Percentiles rank a stretch among this genome's conserved stretches.
phyloP scores from a whole-genome alignment of 108 stramenopile species.

The Chaetoceros tenuissimus region DNA sequence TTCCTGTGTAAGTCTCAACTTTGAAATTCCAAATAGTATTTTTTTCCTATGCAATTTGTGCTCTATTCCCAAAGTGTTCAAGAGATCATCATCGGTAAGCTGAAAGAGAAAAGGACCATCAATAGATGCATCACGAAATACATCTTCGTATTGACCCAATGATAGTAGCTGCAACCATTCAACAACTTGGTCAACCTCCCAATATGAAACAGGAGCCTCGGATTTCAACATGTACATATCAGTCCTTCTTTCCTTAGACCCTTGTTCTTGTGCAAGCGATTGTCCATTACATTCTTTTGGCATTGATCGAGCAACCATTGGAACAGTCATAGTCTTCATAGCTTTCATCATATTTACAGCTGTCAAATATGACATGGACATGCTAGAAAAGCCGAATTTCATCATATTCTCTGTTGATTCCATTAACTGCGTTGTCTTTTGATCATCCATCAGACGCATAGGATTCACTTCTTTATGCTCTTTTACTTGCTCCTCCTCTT shows the following conservation, averaged over 20 bases:
- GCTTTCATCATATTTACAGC: conserved; percentile 85
- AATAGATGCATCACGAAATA: conserved; percentile 76
- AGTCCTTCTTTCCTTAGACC: not conserved
- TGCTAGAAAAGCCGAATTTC: conserved; percentile 90
- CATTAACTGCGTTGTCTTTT: conserved; percentile 77
- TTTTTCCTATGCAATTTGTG: conserved; percentile 87
- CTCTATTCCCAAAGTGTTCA: conserved; percentile 81
- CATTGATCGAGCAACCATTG: not conserved
- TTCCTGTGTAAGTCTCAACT: too few species aligned
- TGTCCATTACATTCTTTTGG: not conserved
- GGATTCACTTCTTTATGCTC: not conserved
- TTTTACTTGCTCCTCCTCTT: not conserved
- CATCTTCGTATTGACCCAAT: conserved; percentile 68
- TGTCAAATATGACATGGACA: conserved; percentile 85
- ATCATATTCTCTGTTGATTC: conserved; percentile 83
- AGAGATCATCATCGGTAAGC: conserved; percentile 82
- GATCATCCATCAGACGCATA: conserved; percentile 32
- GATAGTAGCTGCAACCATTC: conserved; percentile 74
- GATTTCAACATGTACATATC: not conserved
- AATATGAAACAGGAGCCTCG: conserved; percentile 8
- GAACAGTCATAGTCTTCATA: conserved; percentile 53
- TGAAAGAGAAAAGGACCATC: conserved; percentile 84
- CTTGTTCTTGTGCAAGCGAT: not conserved
- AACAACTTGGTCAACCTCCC: conserved; percentile 79
- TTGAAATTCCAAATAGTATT: conserved; percentile 60